Evolutionary conservation across 2,329 filamentous ascomycete species (phyloP).

Genomic region (Aspergillus neoniger): DNA sequence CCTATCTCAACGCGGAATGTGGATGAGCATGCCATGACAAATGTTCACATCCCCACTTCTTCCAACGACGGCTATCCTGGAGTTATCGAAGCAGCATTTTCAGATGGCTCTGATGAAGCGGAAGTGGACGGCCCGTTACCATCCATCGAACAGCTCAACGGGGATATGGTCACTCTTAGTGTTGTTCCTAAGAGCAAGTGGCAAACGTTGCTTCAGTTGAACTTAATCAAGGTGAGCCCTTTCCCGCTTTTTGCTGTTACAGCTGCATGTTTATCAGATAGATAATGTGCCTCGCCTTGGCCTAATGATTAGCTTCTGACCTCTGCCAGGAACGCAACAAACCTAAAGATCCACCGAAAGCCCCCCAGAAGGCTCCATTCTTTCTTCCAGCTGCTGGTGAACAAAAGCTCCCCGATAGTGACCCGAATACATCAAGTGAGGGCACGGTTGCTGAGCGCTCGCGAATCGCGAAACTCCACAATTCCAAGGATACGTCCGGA

Average conservation of each 20-base stretch:
- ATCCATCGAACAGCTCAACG: slow-evolving; percentile 72
- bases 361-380: slow-evolving; percentile 92
- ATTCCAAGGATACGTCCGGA: slow-evolving; percentile 38
- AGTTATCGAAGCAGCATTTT: slow-evolving; percentile 74
- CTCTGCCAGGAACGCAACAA: slow-evolving; percentile 76
- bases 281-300: too few relatives aligned
- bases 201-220: slow-evolving; percentile 91
- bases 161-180: slow-evolving; percentile 83
- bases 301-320: slow-evolving; percentile 15
- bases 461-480: slow-evolving; percentile 69
- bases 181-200: slow-evolving; percentile 86
- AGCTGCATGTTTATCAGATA: background rate
- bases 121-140: slow-evolving; percentile 57
- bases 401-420: slow-evolving; percentile 27
- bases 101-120: slow-evolving; percentile 52
- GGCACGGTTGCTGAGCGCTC: slow-evolving; percentile 56
- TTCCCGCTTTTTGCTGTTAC: background rate
- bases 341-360: slow-evolving; percentile 86
- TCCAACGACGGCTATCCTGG: slow-evolving; percentile 81
- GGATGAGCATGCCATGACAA: slow-evolving; percentile 70
- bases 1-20: slow-evolving; percentile 86
- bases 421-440: slow-evolving; percentile 32
- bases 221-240: slow-evolving; percentile 67
- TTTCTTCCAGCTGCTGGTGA: slow-evolving; percentile 66
- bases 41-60: slow-evolving; percentile 68